Percentiles rank a stretch among this genome's conserved stretches.
Conservation (phyloP, 768 basidiomycete species). For the Rhizopogon vulgaris region DNA sequence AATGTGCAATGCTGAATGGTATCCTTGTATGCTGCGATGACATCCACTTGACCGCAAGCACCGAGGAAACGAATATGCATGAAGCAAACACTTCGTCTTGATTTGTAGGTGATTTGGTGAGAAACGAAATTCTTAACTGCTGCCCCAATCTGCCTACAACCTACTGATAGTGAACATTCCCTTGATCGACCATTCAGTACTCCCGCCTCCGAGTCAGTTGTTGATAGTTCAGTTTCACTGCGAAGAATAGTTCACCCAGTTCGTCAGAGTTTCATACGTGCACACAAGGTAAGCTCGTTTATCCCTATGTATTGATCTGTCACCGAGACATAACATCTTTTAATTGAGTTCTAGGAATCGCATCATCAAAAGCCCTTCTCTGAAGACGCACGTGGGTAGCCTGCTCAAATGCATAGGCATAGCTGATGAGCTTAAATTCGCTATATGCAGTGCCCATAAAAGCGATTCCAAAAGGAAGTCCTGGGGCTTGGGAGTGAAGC, state of each 20-base stretch:
- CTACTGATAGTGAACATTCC: too few species aligned
- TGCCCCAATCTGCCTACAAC: too few species aligned
- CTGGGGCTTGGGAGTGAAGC: conserved; percentile 25
- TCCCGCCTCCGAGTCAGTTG: too few species aligned
- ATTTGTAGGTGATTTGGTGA: too few species aligned
- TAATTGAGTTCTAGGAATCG: conserved; percentile 52
- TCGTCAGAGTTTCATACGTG: background rate
- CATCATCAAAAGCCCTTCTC: conserved; percentile 42
- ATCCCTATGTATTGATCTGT: conserved; percentile 17
- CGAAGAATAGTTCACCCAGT: background rate
- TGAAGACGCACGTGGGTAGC: conserved; percentile 45
- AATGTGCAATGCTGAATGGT: background rate
- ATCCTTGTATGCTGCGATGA: background rate
- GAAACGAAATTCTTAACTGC: too few species aligned
- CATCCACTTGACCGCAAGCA: too few species aligned
- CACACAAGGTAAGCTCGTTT: background rate
- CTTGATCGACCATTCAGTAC: too few species aligned
- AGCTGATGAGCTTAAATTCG: conserved; percentile 36
- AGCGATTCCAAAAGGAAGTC: conserved; percentile 36
- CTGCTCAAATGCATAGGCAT: conserved; percentile 48
- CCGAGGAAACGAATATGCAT: too few species aligned
- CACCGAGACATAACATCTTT: conserved; percentile 20
- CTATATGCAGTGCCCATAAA: conserved; percentile 41
- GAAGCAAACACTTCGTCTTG: too few species aligned
- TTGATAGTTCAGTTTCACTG: too few species aligned